A percentile compares a stretch with the other conserved stretches of the same genome.
phyloP scores from a whole-genome alignment of 1,139 yeast species.

The Geotrichum candidum region DNA sequence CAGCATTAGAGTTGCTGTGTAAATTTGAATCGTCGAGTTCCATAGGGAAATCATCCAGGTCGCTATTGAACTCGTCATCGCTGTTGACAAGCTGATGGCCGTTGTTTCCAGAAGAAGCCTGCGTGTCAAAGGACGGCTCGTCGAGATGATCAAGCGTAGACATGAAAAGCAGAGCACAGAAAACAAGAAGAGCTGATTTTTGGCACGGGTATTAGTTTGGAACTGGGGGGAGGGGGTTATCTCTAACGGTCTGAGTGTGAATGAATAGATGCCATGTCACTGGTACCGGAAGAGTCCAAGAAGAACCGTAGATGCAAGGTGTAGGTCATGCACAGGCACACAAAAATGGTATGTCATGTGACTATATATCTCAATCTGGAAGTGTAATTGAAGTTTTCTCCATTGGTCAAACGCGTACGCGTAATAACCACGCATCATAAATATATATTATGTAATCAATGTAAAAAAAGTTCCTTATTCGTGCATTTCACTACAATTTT shows the following conservation, averaged over 20 bases:
- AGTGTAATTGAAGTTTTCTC: neutral
- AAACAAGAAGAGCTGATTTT: neutral
- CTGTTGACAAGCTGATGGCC: neutral
- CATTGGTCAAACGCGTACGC: neutral
- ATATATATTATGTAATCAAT: neutral
- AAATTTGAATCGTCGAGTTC: neutral
- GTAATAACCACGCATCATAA: neutral
- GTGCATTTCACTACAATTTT: neutral
- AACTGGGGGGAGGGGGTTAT: neutral
- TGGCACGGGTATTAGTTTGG: neutral
- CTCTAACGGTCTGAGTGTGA: neutral
- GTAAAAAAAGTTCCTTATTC: neutral
- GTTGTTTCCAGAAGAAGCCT: neutral
- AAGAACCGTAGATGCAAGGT: neutral
- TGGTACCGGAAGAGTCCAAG: neutral
- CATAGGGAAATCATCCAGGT: neutral
- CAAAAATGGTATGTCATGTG: neutral
- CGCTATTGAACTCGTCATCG: conserved; percentile 4
- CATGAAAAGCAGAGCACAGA: neutral
- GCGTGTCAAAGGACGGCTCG: neutral
- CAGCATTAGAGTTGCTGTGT: neutral
- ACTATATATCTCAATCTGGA: neutral
- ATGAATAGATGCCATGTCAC: neutral
- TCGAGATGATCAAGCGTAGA: neutral
- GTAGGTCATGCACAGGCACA: neutral